Evolutionary conservation across 1,284 basidiomycete genomes (phyloP), one percentile per base, ranked within the genome.

Genomic region (Heterobasidion parviporum): DNA sequence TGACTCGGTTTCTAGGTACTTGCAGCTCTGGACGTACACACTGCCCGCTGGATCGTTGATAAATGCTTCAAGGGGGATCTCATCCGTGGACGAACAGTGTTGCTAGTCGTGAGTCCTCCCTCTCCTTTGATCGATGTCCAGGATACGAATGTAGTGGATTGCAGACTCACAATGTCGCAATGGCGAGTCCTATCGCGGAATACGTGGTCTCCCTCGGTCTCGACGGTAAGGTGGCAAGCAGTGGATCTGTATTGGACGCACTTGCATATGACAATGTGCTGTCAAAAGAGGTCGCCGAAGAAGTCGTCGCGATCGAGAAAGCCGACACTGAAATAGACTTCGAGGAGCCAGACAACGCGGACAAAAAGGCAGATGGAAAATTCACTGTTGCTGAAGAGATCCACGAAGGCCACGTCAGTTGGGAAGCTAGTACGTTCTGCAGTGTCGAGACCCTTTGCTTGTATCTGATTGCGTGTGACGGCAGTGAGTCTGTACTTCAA

Each of bases 31-130:
- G 80, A 81, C 63, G 78, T 83, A 6, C 80, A 87, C 59, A 92
- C 89, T 0, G 77, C 87, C 0, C 81, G 81, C 60, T 90, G 81
- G 80, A 85, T 92, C 56, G 81, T 92, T 10, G 81, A 90, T 16
- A 80, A 89, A 53, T 86, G 88, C 61, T 80, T 93, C 68, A 69
- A 71, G 47, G 86, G 89, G 4, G 82, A 87, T 58, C 72, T 92
- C 7, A 70, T 92, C 43, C 72, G 75, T 46, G 83, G 79, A 5
- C 76, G 89, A 49, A 92, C 89, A 0, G 72, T 92, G 43, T 68
- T 92, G 20, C 72, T 92, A 6, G 85, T 89, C 57, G 86, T 88
- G 67, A 63, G 82, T 72, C 2, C 12, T 16, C n/a, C 3, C 16
- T 8, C 18, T 44, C 0, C 18, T 34, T 34, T 9, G 38, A 33